Base-by-base conservation (phyloP, 495 filamentous ascomycete species). In the Aspergillus incahuasiensis region DNA sequence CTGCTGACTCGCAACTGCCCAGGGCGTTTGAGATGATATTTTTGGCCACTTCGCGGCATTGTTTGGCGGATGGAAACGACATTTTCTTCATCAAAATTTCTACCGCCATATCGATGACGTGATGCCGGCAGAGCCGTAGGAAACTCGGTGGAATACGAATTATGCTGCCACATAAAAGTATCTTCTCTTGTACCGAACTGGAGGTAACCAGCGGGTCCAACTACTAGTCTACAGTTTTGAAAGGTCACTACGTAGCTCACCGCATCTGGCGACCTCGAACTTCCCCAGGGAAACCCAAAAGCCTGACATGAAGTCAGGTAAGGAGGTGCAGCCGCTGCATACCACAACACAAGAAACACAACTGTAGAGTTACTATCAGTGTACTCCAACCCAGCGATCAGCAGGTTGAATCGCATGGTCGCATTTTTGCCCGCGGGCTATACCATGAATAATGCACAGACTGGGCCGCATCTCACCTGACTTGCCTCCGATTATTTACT, bases 151-250 rank as follows among this genome's bases (percentile, higher is more conserved):
- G n/a, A n/a, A n/a, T n/a, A n/a, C n/a, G n/a, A n/a, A 19, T 19
- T 30, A 57, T 57, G 30, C 21, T 57, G 40, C 48, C 40, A 24
- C 18, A 49, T 56, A 30, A 8, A 15, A n/a, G 47, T 47, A 57
- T 45, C 48, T 39, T 46, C 40, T 16, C 42, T 57, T 46, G 48
- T 52, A 46, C 11, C 13, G 41, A 22, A 11, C 41, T 12, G 21
- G 38, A 40, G 38, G n/a, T 16, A 1, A 40, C 43, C 43, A 18
- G 38, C 38, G 38, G n/a, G 38, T 16, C 38, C 38, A 40, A 40
- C 34, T 38, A 38, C 3, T 38, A 8, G 3, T 12, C 16, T 40
- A 40, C 38, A 40, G 34, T 15, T 12, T 15, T 15, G 34, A 40
- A 40, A 3, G n/a, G n/a, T n/a, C 13, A 28, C 25, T 28, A 28